Base-by-base conservation (phyloP, 176 grass and related monocot species). In the Oryza coarctata region DNA sequence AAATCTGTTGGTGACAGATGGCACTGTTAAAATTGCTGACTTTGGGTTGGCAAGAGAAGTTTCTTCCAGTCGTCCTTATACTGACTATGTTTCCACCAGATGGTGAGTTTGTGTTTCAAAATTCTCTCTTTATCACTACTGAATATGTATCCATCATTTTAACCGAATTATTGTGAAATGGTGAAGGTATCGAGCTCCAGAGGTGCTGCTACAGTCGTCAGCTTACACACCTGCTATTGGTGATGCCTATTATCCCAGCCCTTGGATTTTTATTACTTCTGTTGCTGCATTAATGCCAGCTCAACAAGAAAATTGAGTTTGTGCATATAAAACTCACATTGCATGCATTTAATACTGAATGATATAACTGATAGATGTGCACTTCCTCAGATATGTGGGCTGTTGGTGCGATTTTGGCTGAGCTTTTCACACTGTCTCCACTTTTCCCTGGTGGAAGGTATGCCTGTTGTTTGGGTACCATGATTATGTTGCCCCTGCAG, bases 51-150 rank as follows among this genome's bases (percentile, higher is more conserved):
- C 94, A 83, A 94, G 94, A 85, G 94, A 97, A 92, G 74, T 97
- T 67, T 85, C 73, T 60, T 97, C 94, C 28, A 86, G 66, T 35
- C 89, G 92, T 92, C 94, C 94, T 49, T 97, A 94, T 80, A 97
- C 94, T 38, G 94, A 97, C 79, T 97, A 97, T 88, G 94, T 97
- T 80, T 97, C 94, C 66, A 97, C 94, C 45, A 92, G 94, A 97
- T 97, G 94, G 94, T 97, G 76, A 94, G 82, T 83, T 49, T 12
- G 22, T 68, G 35, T 60, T 35, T 60, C 34, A 61, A 80, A 44
- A 7, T 36, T 5, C 9, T 60, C 12, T 7, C 69, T 69, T 18
- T 72, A 83, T 63, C 47, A 76, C 4, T 40, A 66, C 71, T 71
- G 38, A 76, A 20, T 57, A 15, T 81, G 14, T 34, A 1, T 28